Conservation (phyloP, 257 asterid genomes). For the Catharanthus roseus region DNA sequence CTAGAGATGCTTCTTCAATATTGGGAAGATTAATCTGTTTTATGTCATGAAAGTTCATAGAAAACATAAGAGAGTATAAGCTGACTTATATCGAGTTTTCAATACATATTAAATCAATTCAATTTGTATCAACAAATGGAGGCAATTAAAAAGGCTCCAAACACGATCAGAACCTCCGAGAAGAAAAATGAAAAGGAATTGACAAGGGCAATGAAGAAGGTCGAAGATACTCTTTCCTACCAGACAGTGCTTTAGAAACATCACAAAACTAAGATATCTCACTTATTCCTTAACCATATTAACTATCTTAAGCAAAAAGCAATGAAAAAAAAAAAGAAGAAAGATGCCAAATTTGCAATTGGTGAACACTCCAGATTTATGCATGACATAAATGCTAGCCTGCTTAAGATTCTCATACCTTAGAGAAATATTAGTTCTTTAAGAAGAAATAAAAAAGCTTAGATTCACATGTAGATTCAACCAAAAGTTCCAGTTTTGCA, state of each 20-base stretch:
- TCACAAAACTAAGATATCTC: background rate
- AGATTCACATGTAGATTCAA: background rate
- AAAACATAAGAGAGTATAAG: background rate
- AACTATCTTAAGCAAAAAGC: background rate
- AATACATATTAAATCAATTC: background rate
- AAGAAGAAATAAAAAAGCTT: background rate
- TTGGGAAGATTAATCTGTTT: background rate
- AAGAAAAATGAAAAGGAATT: background rate
- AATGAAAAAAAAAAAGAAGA: background rate
- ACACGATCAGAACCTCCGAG: background rate
- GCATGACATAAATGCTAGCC: background rate
- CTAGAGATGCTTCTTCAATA: background rate
- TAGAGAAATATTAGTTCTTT: background rate
- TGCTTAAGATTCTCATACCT: background rate
- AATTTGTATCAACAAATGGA: background rate
- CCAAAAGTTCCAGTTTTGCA: background rate
- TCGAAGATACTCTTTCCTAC: background rate
- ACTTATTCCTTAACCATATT: background rate
- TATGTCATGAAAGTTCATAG: background rate
- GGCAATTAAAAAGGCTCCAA: background rate
- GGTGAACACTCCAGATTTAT: background rate
- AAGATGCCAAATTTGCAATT: background rate
- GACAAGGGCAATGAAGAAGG: background rate
- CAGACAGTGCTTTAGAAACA: background rate
- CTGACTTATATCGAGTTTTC: background rate